Conservation (phyloP, 2,329 filamentous ascomycete species). For the Neopestalotiopsis rosae region DNA sequence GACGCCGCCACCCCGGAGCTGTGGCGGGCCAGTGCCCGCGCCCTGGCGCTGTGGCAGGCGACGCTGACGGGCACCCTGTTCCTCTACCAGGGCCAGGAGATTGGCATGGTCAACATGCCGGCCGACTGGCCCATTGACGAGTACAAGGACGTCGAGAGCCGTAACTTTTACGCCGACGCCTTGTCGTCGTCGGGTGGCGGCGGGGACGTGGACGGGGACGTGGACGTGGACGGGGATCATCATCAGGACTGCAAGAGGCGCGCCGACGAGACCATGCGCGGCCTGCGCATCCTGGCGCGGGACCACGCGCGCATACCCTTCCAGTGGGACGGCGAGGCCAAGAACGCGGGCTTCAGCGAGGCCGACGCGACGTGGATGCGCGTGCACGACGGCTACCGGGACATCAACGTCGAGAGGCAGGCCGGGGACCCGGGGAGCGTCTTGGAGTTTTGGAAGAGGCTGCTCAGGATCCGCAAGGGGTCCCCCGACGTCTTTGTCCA, state of each 20-base stretch:
- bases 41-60: constrained; percentile 55
- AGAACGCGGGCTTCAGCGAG: constrained; percentile 66
- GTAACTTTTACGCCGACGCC: constrained; percentile 56
- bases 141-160: constrained; percentile 59
- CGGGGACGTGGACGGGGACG: constrained; percentile 25
- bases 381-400: constrained; percentile 61
- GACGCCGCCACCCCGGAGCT: constrained; percentile 48
- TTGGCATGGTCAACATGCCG: constrained; percentile 65
- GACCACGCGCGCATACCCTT: constrained; percentile 71
- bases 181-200: constrained; percentile 31
- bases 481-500: constrained; percentile 66
- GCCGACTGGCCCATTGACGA: constrained; percentile 54
- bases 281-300: constrained; percentile 62
- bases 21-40: constrained; percentile 54
- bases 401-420: constrained; percentile 62
- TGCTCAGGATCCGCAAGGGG: constrained; percentile 56
- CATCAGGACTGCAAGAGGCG: constrained; percentile 17
- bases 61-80: constrained; percentile 60
- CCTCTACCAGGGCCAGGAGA: constrained; percentile 66
- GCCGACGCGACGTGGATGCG: constrained; percentile 68
- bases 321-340: constrained; percentile 61
- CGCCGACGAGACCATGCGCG: constrained; percentile 52
- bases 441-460: constrained; percentile 63
- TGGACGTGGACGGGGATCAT: too few species aligned
- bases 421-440: constrained; percentile 51